Conservation (phyloP, 306 rosid genomes). For the Sechiopsis laciniata region DNA sequence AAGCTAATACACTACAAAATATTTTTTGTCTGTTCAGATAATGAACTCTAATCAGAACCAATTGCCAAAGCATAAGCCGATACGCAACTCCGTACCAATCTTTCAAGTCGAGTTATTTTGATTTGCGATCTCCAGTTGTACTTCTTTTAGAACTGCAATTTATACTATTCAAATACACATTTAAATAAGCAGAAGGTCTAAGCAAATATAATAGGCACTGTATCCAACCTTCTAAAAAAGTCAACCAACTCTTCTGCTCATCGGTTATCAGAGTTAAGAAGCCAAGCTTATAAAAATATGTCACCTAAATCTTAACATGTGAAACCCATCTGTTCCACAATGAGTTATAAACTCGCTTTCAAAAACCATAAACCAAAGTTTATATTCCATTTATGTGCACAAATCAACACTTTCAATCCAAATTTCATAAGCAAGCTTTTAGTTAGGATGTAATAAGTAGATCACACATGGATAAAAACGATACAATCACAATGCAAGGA, state of each 20-base stretch:
- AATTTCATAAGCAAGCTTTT: neutral
- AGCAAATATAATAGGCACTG: neutral
- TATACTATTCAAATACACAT: neutral
- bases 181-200: neutral
- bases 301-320: neutral
- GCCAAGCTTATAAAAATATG: neutral
- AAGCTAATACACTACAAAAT: neutral
- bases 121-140: conserved; percentile 12
- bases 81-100: neutral
- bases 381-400: neutral
- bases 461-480: neutral
- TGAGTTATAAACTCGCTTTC: too few relatives aligned
- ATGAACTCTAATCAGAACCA: neutral
- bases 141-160: neutral
- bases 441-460: neutral
- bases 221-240: neutral
- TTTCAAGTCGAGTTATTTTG: neutral
- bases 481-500: neutral
- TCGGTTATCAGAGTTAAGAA: neutral
- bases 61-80: neutral
- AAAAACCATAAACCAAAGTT: neutral
- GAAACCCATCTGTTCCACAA: neutral
- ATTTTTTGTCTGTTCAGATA: neutral
- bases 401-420: neutral
- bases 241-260: neutral